Evolutionary conservation across 345 rosid species (phyloP), one percentile per base, ranked within the genome.

Genomic region (Isatis tinctoria): DNA sequence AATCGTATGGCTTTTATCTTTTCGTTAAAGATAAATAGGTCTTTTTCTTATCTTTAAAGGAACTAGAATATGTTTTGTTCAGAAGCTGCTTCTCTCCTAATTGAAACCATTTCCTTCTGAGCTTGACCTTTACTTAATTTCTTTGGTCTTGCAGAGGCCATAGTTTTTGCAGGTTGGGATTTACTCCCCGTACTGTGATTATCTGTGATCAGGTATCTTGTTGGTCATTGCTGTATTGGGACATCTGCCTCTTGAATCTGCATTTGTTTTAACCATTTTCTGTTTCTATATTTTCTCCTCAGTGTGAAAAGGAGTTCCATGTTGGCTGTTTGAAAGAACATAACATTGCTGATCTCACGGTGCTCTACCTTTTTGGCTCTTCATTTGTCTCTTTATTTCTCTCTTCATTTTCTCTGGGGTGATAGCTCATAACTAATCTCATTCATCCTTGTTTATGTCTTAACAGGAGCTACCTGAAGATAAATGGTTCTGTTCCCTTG

Each of bases 221-320:
- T 60, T 75, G 24, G 17, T 30, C 54, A 43, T 60, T 65, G 77
- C 17, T 52, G 22, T 56, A 56, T 44, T 13, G 59, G 8, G 37
- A 10, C 16, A 8, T 47, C 2, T 67, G 69, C 26, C 67, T 63
- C 62, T 61, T 39, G 65, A 48, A 11, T 78, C 20, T 39, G 22
- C 60, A 27, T 56, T 32, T 57, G 67, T 39, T 57, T 56, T 70
- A 30, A 70, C 71, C 60, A 64, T 57, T 36, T 62, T 54, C 7
- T 4, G 24, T 70, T 76, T 69, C 13, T 41, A 64, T 76, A 13
- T 28, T 47, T 62, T 57, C 41, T 60, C n/a, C 7, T 64, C 78
- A 89, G 97, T 94, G 98, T 72, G 98, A 94, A 86, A 90, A 83
- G 85, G 98, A 94, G 79, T 91, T 80, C 74, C 98, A 94, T 64